A percentile compares a stretch with the other conserved stretches of the same genome.
phyloP scores from a whole-genome alignment of 2,329 filamentous ascomycete species.

The Penicillium janthinellum region DNA sequence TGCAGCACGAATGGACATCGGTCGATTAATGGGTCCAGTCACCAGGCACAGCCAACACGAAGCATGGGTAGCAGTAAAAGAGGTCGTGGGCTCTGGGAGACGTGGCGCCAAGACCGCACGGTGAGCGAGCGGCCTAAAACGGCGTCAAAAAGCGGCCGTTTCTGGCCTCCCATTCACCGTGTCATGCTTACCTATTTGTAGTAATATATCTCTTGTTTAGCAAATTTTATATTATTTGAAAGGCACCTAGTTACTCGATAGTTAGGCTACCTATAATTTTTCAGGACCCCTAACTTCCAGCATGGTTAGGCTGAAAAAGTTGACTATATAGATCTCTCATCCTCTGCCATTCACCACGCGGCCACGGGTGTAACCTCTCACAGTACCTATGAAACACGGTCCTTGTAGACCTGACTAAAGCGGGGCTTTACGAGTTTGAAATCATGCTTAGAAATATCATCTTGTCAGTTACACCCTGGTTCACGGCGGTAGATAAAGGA shows the following conservation, averaged over 20 bases:
- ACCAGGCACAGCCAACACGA: conserved; percentile 15
- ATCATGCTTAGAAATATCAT: too few relatives aligned
- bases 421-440: too few relatives aligned
- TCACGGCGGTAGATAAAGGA: too few relatives aligned
- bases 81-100: conserved; percentile 3
- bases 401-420: not conserved
- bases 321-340: not conserved
- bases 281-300: too few relatives aligned
- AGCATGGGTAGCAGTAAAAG: conserved; percentile 8
- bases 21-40: conserved; percentile 9
- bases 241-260: too few relatives aligned
- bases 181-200: conserved; percentile 4
- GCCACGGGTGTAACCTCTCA: conserved; percentile 11
- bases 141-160: conserved; percentile 20
- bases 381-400: not conserved
- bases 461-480: too few relatives aligned
- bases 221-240: too few relatives aligned
- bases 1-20: conserved; percentile 7
- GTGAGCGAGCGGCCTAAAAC: conserved; percentile 22
- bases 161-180: conserved; percentile 23
- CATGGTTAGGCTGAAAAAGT: not conserved
- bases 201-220: too few relatives aligned
- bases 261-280: too few relatives aligned
- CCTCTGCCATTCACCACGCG: conserved; percentile 9
- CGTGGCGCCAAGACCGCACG: conserved; percentile 14